These are phyloP conservation scores for Vitis cinerea DNA, from an alignment of 164 flowering plant species.

Conservation along the genomic window DNA sequence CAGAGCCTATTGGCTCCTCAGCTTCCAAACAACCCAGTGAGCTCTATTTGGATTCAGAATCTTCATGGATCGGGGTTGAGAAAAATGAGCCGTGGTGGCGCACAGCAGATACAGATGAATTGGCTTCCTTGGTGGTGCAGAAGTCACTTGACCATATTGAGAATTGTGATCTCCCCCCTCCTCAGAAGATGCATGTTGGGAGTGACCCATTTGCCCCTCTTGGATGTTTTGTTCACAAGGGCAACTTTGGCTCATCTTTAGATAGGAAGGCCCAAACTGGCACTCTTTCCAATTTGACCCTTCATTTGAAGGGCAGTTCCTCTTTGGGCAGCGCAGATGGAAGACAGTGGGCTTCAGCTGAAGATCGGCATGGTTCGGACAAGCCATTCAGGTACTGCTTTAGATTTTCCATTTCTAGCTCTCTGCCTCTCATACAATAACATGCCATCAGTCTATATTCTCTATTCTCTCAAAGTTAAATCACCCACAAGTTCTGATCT, in stretches of 20 bases:
- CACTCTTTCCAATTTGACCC: conserved; percentile 3
- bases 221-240: conserved; percentile 21
- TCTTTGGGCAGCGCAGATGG: conserved; percentile 10
- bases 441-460: too few relatives aligned
- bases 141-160: conserved; percentile 47
- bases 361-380: conserved; percentile 23
- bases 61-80: conserved; percentile 37
- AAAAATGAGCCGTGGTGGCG: conserved; percentile 68
- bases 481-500: too few relatives aligned
- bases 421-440: too few relatives aligned
- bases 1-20: conserved; percentile 23
- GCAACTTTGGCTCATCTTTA: conserved; percentile 15
- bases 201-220: conserved; percentile 20
- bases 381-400: conserved; percentile 23
- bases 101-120: conserved; percentile 46
- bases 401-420: neutral
- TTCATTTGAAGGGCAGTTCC: conserved; percentile 10
- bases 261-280: conserved; percentile 15
- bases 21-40: conserved; percentile 23
- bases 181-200: conserved; percentile 32
- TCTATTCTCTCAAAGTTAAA: too few relatives aligned
- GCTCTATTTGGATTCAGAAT: conserved; percentile 29
- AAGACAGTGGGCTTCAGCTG: conserved; percentile 10
- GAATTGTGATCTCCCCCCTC: conserved; percentile 69
- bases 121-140: conserved; percentile 54